A percentile compares a stretch with the other conserved stretches of the same genome.
These are phyloP conservation scores for Elsinoe perseae DNA, from an alignment of 2,329 filamentous ascomycete genomes.

Conservation along the genomic window DNA sequence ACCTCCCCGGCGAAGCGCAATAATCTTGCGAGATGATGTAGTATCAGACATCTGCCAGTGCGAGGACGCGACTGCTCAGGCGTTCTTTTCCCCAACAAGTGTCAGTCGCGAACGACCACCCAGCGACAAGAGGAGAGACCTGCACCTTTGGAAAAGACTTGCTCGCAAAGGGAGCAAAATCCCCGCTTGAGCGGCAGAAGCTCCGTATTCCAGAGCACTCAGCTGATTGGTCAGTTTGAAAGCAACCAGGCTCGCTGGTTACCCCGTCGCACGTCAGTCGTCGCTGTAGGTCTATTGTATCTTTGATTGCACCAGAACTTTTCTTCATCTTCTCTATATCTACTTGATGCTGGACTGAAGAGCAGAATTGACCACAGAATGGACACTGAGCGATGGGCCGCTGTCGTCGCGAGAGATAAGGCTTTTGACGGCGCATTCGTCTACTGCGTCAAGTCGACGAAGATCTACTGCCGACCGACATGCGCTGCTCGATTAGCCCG, in stretches of 20 bases:
- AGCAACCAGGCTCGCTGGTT: background rate
- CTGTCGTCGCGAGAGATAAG: slow-evolving; percentile 5
- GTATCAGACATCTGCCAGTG: background rate
- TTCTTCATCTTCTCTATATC: background rate
- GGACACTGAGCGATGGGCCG: slow-evolving; percentile 12
- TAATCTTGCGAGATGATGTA: background rate
- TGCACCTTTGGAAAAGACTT: too few relatives aligned
- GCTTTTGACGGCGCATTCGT: slow-evolving; percentile 36
- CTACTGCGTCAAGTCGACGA: slow-evolving; percentile 50
- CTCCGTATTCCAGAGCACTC: background rate
- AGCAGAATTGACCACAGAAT: background rate
- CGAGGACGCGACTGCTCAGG: too few relatives aligned
- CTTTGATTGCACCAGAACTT: background rate
- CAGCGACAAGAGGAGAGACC: background rate
- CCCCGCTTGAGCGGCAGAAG: background rate
- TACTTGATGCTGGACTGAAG: background rate
- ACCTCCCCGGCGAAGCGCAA: background rate
- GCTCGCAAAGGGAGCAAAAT: too few relatives aligned
- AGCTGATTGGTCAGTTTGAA: slow-evolving; percentile 9
- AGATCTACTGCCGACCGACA: slow-evolving; percentile 54
- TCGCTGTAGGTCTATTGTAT: background rate
- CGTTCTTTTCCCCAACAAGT: too few relatives aligned
- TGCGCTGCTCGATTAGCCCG: slow-evolving; percentile 54
- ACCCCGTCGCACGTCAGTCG: background rate
- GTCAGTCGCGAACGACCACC: too few relatives aligned